These are phyloP conservation scores for Flagelloscypha sp. DNA, from an alignment of 768 basidiomycete species.

Conservation along the genomic window DNA sequence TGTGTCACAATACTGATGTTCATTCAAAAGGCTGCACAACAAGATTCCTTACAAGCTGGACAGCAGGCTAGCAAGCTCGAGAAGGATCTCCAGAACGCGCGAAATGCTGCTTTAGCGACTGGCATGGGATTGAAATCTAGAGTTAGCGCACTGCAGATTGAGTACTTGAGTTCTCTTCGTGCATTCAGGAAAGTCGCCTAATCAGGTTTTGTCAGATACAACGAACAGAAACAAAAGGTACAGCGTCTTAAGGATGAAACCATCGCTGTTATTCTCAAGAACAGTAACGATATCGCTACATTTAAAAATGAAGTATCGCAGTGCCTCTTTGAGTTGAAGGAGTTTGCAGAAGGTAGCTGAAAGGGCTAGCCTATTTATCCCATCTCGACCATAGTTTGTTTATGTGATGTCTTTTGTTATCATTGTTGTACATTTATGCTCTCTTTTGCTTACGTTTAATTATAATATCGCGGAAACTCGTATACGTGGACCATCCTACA, in stretches of 20 bases:
- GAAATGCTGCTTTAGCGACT: conserved; percentile 66
- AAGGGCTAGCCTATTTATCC: too few relatives aligned
- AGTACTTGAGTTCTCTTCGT: conserved; percentile 34
- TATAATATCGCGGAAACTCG: too few relatives aligned
- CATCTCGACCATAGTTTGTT: too few relatives aligned
- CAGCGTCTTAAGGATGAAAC: conserved; percentile 72
- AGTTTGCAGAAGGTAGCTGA: conserved; percentile 53
- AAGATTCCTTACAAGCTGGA: conserved; percentile 60
- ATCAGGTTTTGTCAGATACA: conserved; percentile 41
- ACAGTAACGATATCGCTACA: conserved; percentile 72
- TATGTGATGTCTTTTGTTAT: too few relatives aligned
- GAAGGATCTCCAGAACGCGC: conserved; percentile 64
- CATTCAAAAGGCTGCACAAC: conserved; percentile 56
- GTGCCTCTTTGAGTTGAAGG: conserved; percentile 58
- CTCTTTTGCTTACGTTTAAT: too few relatives aligned
- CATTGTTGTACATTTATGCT: too few relatives aligned
- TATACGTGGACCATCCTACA: too few relatives aligned
- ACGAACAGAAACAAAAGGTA: conserved; percentile 72
- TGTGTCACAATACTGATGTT: background rate
- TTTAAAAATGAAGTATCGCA: conserved; percentile 76
- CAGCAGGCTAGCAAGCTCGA: conserved; percentile 61
- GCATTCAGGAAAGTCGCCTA: background rate
- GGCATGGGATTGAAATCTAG: conserved; percentile 80
- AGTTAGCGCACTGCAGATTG: conserved; percentile 68
- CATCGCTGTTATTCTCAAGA: conserved; percentile 73